These are phyloP conservation scores for Capronia americana DNA, from an alignment of 2,329 filamentous ascomycete genomes.

Conservation along the genomic window DNA sequence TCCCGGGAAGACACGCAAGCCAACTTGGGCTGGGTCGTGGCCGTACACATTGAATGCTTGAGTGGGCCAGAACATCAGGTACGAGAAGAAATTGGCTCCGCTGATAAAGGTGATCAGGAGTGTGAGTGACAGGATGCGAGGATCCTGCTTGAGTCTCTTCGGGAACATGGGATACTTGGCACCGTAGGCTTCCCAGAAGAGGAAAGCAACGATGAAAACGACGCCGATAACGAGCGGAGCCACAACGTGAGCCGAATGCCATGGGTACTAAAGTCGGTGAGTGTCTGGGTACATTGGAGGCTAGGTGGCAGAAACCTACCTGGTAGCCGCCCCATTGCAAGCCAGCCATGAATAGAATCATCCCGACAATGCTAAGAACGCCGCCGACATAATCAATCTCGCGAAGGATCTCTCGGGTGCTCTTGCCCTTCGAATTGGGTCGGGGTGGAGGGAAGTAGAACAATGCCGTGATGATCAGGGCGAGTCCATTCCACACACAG, in stretches of 20 bases:
- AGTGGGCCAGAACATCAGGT: slow-evolving; percentile 66
- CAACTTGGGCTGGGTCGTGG: slow-evolving; percentile 67
- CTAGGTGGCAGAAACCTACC: slow-evolving; percentile 35
- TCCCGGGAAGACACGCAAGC: slow-evolving; percentile 68
- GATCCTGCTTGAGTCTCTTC: slow-evolving; percentile 53
- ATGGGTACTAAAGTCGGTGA: slow-evolving; percentile 47
- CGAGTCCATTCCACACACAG: slow-evolving; percentile 50
- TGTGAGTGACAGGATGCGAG: slow-evolving; percentile 59
- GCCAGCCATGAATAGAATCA: slow-evolving; percentile 50
- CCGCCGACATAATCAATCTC: slow-evolving; percentile 60
- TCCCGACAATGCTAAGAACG: slow-evolving; percentile 46
- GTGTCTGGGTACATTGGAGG: neutral
- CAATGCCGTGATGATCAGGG: slow-evolving; percentile 49
- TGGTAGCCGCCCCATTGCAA: slow-evolving; percentile 60
- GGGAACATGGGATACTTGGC: slow-evolving; percentile 56
- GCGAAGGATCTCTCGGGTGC: slow-evolving; percentile 47
- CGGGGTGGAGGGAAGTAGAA: slow-evolving; percentile 57
- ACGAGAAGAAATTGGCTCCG: slow-evolving; percentile 64
- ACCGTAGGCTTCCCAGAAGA: slow-evolving; percentile 54
- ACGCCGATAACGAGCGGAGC: slow-evolving; percentile 54
- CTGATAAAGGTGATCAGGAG: slow-evolving; percentile 66
- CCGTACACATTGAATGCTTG: slow-evolving; percentile 70
- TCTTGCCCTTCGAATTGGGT: slow-evolving; percentile 42
- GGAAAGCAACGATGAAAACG: slow-evolving; percentile 48
- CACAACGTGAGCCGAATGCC: slow-evolving; percentile 53